Evolutionary conservation across 2,329 filamentous ascomycete species (phyloP).

Genomic region (Juglanconis oblonga): DNA sequence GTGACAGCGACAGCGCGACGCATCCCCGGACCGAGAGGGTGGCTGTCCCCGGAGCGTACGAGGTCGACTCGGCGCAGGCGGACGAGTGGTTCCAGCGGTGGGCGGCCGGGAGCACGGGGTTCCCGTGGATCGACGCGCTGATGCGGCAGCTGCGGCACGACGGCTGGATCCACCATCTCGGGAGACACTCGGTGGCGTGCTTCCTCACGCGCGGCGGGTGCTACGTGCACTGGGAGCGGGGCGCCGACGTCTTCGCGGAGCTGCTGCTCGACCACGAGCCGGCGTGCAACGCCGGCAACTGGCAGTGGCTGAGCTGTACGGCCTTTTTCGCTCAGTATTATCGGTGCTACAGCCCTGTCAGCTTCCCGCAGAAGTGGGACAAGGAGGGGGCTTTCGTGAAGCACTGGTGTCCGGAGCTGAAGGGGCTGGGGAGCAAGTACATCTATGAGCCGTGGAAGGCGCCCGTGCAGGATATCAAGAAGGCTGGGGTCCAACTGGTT

Average conservation of each 20-base stretch:
- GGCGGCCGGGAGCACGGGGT: conserved; percentile 67
- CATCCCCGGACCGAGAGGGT: conserved; percentile 40
- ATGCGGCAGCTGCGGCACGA: conserved; percentile 72
- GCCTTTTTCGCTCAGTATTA: conserved; percentile 74
- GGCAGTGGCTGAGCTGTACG: conserved; percentile 75
- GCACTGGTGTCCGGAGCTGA: conserved; percentile 66
- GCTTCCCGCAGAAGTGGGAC: conserved; percentile 76
- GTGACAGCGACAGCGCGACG: conserved; percentile 30
- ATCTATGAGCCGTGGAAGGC: conserved; percentile 82
- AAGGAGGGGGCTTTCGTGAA: conserved; percentile 63
- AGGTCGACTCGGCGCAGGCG: conserved; percentile 60
- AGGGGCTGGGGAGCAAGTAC: conserved; percentile 59
- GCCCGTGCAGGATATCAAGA: conserved; percentile 64
- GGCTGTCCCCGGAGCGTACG: conserved; percentile 47
- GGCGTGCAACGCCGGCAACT: conserved; percentile 72
- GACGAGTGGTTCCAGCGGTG: conserved; percentile 67
- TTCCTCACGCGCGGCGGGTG: conserved; percentile 78
- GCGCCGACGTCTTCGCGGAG: conserved; percentile 75
- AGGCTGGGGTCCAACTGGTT: conserved; percentile 44
- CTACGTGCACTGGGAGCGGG: conserved; percentile 76
- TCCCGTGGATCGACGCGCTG: conserved; percentile 77
- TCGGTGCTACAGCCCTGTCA: conserved; percentile 66
- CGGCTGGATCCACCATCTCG: conserved; percentile 79
- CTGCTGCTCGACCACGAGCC: conserved; percentile 72
- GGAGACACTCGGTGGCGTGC: conserved; percentile 73